Percentiles rank a stretch among this genome's conserved stretches.
phyloP scores from a whole-genome alignment of 202 grass and related monocot genomes.

The Thinopyrum obtusiflorum region DNA sequence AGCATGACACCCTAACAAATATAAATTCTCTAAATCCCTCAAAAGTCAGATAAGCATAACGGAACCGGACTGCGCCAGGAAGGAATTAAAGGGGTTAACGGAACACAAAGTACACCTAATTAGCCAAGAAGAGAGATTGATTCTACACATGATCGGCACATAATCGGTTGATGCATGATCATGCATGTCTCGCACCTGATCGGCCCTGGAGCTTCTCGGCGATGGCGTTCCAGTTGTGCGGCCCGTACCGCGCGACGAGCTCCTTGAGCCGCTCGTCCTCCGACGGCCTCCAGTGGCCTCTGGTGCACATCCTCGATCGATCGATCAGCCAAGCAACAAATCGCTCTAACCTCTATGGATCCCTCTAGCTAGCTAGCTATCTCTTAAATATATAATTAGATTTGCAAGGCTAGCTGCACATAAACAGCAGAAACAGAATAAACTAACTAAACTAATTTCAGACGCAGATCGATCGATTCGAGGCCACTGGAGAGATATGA shows the following conservation, averaged over 20 bases:
- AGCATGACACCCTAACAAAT: slow-evolving; percentile 58
- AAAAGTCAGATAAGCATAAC: slow-evolving; percentile 36
- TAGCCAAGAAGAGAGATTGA: not conserved
- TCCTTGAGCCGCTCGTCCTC: slow-evolving; percentile 89
- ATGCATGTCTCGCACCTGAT: slow-evolving; percentile 51
- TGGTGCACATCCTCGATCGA: slow-evolving; percentile 69
- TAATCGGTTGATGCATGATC: not conserved
- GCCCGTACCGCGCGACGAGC: slow-evolving; percentile 65
- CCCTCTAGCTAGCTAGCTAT: not conserved
- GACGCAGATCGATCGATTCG: slow-evolving; percentile 13
- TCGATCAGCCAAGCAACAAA: not conserved
- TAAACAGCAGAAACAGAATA: slow-evolving; percentile 29
- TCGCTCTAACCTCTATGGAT: not conserved
- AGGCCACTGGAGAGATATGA: slow-evolving; percentile 21
- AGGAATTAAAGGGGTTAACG: not conserved
- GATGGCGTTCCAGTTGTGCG: slow-evolving; percentile 95
- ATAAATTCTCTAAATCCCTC: slow-evolving; percentile 31
- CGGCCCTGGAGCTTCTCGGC: slow-evolving; percentile 88
- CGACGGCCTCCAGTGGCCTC: slow-evolving; percentile 86
- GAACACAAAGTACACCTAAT: not conserved
- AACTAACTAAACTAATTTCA: not conserved
- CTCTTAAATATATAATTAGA: slow-evolving; percentile 16
- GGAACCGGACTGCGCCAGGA: not conserved
- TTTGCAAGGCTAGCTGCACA: slow-evolving; percentile 1
- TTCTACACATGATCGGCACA: not conserved